Percentiles rank a stretch among this genome's conserved stretches.
phyloP scores from a whole-genome alignment of 495 filamentous ascomycete species.

The Xylaria flabelliformis region DNA sequence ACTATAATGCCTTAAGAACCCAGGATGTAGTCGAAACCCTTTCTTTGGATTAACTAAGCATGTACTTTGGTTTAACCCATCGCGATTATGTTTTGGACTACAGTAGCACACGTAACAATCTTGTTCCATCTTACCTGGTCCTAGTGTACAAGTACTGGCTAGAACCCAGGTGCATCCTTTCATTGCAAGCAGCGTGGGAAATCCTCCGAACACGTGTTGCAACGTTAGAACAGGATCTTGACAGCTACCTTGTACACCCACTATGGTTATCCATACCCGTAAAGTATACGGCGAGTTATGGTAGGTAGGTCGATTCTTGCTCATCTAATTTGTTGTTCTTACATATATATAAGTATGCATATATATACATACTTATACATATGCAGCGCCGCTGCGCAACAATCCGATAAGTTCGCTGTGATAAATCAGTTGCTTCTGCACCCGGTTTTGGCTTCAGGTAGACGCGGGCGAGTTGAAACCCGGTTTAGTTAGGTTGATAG shows the following conservation, averaged over 20 bases:
- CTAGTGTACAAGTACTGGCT: not conserved
- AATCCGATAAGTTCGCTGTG: not conserved
- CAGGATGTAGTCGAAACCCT: no score
- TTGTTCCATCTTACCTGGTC: no score
- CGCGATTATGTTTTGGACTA: not conserved
- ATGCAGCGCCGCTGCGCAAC: not conserved
- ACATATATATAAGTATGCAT: not conserved
- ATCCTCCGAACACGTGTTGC: conserved; percentile 25
- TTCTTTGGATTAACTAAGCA: no score
- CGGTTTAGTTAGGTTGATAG: not conserved
- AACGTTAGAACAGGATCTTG: conserved; percentile 11
- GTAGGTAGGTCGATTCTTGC: not conserved
- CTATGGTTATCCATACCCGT: conserved; percentile 1
- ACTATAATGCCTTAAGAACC: not conserved
- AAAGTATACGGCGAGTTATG: not conserved
- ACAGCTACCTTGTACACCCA: conserved; percentile 9
- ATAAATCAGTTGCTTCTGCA: not conserved
- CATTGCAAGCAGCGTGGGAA: not conserved
- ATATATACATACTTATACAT: not conserved
- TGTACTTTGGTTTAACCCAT: not conserved
- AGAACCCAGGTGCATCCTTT: not conserved
- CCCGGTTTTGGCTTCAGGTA: not conserved
- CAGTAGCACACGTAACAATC: not conserved
- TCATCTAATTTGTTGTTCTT: not conserved
- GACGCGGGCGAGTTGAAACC: not conserved